These are phyloP conservation scores for Epichloe brachyelytri DNA, from an alignment of 2,329 filamentous ascomycete genomes.

Conservation along the genomic window DNA sequence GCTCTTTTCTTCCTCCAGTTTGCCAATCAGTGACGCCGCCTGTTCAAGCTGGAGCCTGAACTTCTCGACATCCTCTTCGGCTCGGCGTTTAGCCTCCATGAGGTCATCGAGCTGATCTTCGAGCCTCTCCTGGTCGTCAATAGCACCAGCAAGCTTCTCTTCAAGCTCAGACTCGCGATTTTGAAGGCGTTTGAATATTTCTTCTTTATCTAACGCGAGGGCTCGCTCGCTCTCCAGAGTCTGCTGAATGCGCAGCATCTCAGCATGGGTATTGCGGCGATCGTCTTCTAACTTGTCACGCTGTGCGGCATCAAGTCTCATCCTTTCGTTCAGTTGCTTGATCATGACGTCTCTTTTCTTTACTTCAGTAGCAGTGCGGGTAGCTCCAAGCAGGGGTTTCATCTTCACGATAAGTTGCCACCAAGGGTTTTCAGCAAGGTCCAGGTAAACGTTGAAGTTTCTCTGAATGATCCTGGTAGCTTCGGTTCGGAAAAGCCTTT, in stretches of 20 bases:
- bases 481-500: slow-evolving; percentile 86
- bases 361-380: slow-evolving; percentile 81
- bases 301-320: slow-evolving; percentile 61
- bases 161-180: slow-evolving; percentile 80
- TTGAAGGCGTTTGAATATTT: slow-evolving; percentile 96
- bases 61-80: slow-evolving; percentile 71
- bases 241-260: slow-evolving; percentile 82
- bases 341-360: slow-evolving; percentile 95
- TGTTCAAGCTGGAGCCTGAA: slow-evolving; percentile 79
- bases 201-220: slow-evolving; percentile 94
- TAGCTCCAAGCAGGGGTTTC: slow-evolving; percentile 87
- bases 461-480: slow-evolving; percentile 88
- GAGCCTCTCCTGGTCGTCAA: slow-evolving; percentile 86
- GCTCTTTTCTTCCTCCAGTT: slow-evolving; percentile 76
- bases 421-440: slow-evolving; percentile 88
- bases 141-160: slow-evolving; percentile 82
- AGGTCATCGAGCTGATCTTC: slow-evolving; percentile 89
- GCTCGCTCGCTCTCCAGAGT: slow-evolving; percentile 91
- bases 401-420: slow-evolving; percentile 92
- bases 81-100: slow-evolving; percentile 76
- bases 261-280: slow-evolving; percentile 69
- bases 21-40: slow-evolving; percentile 73
- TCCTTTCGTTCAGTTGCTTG: slow-evolving; percentile 69
- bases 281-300: slow-evolving; percentile 82
- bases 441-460: slow-evolving; percentile 85